Evolutionary conservation across 768 basidiomycete genomes (phyloP), one percentile per base, ranked within the genome.

Genomic region (Lenzites betulinus): DNA sequence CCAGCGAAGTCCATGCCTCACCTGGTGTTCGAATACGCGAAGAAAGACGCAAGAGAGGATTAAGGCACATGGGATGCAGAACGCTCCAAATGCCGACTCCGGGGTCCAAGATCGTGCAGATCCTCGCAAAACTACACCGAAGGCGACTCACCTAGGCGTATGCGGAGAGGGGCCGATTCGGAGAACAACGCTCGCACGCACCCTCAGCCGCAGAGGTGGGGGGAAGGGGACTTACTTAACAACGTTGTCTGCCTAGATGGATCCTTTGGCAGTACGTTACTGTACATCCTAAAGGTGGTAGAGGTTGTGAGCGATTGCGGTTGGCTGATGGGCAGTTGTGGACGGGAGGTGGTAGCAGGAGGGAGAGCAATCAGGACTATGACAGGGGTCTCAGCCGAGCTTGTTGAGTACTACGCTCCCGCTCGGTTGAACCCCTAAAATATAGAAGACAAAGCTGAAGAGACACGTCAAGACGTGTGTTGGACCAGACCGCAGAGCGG

Each of bases 351-450:
- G 25, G 49, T 16, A n/a, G 56, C n/a, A 26, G 13, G 18, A 28
- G 22, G 26, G n/a, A 52, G 51, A 59, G n/a, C 26, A n/a, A 47
- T 41, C 48, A 23, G 6, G 23, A 28, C 28, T 30, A 41, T n/a
- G 36, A 13, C 41, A 36, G 38, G 51, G 22, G 52, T 15, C 9
- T 55, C 39, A 30, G 56, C 72, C 76, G 73, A 73, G 75, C 70
- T 76, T 78, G 74, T 58, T 70, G 76, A 81, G 80, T 60, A 79
- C 78, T 71, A 67, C 80, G 78, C 80, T 80, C 78, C 74, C 77
- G 70, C 74, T 71, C 69, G 72, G 72, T 64, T 53, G 28, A 51
- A 6, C 15, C 15, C 11, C 5, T 26, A n/a, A 25, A 22, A 22
- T 33, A 33, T 28, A 18, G 35, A 9, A 16, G 9, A 49, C 33